Evolutionary conservation across 805 yeast genomes (phyloP), one percentile per base, ranked within the genome.

Genomic region (Metschnikowia gruessii): DNA sequence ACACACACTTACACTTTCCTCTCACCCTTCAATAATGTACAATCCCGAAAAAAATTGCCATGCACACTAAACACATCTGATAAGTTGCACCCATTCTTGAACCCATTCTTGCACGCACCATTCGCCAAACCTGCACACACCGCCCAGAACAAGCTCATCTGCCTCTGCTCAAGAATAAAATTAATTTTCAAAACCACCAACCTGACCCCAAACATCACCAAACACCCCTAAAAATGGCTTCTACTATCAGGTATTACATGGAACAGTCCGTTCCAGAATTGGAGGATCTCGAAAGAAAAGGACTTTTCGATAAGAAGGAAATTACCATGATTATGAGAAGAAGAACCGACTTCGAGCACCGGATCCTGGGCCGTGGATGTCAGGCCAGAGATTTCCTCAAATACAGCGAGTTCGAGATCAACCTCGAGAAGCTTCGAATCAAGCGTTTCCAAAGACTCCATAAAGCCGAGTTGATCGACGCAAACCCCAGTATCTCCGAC

Each of bases 261-360:
- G 85, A 81, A 62, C 82, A 75, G 70, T 79, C 90, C 4, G 90
- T 91, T 60, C 96, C 96, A 0, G 99, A 94, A 66, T 75, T 94
- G 45, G 92, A 91, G 59, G 99, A 92, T 59, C 77, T 94, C 29
- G 82, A 84, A 49, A 79, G 79, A 47, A 85, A 87, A 59, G 90
- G 90, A 3, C 73, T 94, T 4, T 94, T 94, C 64, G 84, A 82
- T 35, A 86, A 86, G 56, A 79, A 79, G 55, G 99, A 94, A 66
- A 81, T 90, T 54, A 82, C 84, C 34, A 76, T 78, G 72, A 85
- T 94, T 44, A 88, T 92, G 89, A 83, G 94, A 68, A 80, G 90
- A 61, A 79, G 99, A 69, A 92, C 97, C 0, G 97, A 91, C 66
- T 94, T 90, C 58, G 99, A 94, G 67, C 96, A 94, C 64, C 70